phyloP scores from a whole-genome alignment of 1,284 basidiomycete genomes.

The Phellinidium pouzarii region DNA sequence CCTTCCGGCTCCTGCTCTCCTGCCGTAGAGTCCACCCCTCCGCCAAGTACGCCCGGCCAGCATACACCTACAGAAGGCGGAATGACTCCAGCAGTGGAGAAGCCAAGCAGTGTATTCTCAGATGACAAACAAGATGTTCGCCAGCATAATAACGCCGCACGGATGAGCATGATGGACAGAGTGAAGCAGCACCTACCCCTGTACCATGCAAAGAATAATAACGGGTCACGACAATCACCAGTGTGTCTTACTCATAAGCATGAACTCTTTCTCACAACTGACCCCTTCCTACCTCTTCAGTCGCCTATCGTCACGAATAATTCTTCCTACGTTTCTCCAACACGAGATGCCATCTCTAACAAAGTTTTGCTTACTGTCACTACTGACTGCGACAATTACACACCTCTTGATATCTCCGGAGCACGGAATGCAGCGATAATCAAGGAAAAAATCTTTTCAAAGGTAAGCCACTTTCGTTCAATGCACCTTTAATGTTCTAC shows the following conservation, averaged over 20 bases:
- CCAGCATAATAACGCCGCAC: conserved; percentile 5
- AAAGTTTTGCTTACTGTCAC: conserved; percentile 70
- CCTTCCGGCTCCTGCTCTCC: conserved; percentile 61
- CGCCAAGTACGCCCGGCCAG: conserved; percentile 57
- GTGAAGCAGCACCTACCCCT: conserved; percentile 9
- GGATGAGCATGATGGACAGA: conserved; percentile 15
- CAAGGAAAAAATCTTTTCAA: conserved; percentile 78
- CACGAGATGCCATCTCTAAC: conserved; percentile 25
- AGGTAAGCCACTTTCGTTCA: conserved; percentile 42
- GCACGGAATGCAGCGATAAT: conserved; percentile 67
- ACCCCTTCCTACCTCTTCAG: conserved; percentile 7
- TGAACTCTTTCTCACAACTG: neutral
- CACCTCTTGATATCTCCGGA: conserved; percentile 71
- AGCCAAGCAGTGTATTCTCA: conserved; percentile 25
- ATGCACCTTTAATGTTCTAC: conserved; percentile 13
- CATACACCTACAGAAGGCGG: conserved; percentile 32
- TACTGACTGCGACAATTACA: conserved; percentile 74
- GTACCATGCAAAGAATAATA: neutral
- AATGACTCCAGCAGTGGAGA: conserved; percentile 32
- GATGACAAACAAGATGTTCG: conserved; percentile 15
- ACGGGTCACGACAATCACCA: conserved; percentile 1
- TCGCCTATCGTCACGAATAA: conserved; percentile 18
- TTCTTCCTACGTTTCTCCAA: conserved; percentile 21
- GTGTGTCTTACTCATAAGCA: conserved; percentile 4
- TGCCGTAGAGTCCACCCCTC: conserved; percentile 51